These are phyloP conservation scores for Lantana camara DNA, from an alignment of 257 asterid species.

Conservation along the genomic window DNA sequence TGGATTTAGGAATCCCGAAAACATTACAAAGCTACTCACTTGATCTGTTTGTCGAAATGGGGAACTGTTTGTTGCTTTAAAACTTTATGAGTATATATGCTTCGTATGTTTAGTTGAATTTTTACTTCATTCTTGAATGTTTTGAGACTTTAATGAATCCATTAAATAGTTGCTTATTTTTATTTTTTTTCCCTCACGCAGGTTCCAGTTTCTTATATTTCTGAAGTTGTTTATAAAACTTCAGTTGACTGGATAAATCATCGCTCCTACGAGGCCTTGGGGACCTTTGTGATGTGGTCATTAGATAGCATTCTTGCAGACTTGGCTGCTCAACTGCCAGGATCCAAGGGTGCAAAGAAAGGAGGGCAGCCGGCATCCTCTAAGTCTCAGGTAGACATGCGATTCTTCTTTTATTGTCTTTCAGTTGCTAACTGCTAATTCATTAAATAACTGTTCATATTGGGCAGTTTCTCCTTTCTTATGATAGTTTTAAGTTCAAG, in stretches of 20 bases:
- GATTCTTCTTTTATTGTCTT: neutral
- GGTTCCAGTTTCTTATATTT: slow-evolving; percentile 74
- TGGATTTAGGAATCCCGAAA: too few relatives aligned
- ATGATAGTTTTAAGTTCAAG: too few relatives aligned
- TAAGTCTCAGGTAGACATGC: slow-evolving; percentile 74
- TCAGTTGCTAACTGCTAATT: too few relatives aligned
- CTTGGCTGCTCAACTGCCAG: slow-evolving; percentile 52
- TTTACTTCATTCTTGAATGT: neutral
- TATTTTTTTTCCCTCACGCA: slow-evolving; percentile 22
- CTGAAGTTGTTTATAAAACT: slow-evolving; percentile 70
- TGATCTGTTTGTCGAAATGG: too few relatives aligned
- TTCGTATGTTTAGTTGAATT: too few relatives aligned
- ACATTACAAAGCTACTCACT: too few relatives aligned
- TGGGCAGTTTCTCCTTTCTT: too few relatives aligned
- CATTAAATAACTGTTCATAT: too few relatives aligned
- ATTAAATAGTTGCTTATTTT: slow-evolving; percentile 5
- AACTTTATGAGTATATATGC: too few relatives aligned
- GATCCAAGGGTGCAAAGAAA: slow-evolving; percentile 68
- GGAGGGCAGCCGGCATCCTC: slow-evolving; percentile 61
- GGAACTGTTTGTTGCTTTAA: too few relatives aligned
- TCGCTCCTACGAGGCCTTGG: slow-evolving; percentile 66
- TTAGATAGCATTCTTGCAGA: slow-evolving; percentile 73
- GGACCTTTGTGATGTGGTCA: slow-evolving; percentile 70
- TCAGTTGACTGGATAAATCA: slow-evolving; percentile 87
- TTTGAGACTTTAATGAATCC: neutral